Evolutionary conservation across 139 green algal species (phyloP), one percentile per base, ranked within the genome.

Genomic region (Volvox africanus): DNA sequence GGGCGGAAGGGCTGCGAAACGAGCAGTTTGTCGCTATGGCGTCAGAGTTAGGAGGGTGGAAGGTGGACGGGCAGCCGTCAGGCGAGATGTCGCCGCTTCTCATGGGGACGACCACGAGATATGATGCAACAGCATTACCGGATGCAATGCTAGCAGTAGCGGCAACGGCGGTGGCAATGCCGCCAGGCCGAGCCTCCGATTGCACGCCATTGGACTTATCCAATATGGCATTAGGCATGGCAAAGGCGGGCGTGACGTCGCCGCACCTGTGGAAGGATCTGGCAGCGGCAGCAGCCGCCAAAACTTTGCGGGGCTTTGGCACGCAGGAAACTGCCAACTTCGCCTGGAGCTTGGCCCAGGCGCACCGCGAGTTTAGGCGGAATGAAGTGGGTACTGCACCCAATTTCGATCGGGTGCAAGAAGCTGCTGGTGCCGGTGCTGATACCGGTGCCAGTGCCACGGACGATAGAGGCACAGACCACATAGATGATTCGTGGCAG

Each of bases 321-420:
- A 76, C 30, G 0, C 92, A 92, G 82, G 89, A 81, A 67, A 32
- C 92, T 24, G 62, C 89, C 61, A 93, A 93, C 75, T 35, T 94
- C 32, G 84, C 75, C 32, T 94, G 92, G 92, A 86, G 78, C 26
- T 62, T 94, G 16, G 80, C 91, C 36, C 50, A 85, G 19, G 81
- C 71, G 14, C 82, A 89, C 55, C 26, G 79, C 0, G 44, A 18
- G 32, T 68, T 67, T 18, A 28, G 44, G 55, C 75, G 75, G 32
- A 2, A 36, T 26, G 20, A 84, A 6, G 28, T 26, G 76, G 65
- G 44, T 55, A 9, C 44, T 55, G 44, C 44, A 9, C 44, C 44
- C 44, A 5, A 9, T 55, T 9, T 9, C 5, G 5, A 55, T 55
- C 44, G 44, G 44, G 44, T 9, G 44, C 44, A 55, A 55, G 44